Evolutionary conservation across 805 yeast species (phyloP).

Genomic region (Barnettozyma pratensis): DNA sequence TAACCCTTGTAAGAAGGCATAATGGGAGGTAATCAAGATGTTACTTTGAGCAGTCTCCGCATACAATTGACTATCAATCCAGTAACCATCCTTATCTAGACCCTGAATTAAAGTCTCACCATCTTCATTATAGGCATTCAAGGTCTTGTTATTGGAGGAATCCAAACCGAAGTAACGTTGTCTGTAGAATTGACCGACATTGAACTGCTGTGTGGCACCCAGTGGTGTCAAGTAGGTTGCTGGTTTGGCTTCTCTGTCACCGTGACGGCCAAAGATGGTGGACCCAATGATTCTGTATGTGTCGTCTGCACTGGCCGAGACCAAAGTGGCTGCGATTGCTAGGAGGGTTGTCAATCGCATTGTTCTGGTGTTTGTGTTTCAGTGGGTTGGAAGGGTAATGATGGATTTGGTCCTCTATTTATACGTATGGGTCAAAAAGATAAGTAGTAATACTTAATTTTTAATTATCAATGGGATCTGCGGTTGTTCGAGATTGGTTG

Average conservation of each 20-base stretch:
- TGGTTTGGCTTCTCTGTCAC: slow-evolving; percentile 44
- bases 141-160: slow-evolving; percentile 19
- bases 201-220: slow-evolving; percentile 35
- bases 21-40: slow-evolving; percentile 37
- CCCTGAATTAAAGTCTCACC: slow-evolving; percentile 27
- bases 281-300: slow-evolving; percentile 28
- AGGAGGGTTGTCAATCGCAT: no score
- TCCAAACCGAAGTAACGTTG: slow-evolving; percentile 38
- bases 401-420: no score
- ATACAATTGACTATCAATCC: slow-evolving; percentile 31
- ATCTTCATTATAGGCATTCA: background rate
- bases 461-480: no score
- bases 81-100: slow-evolving; percentile 31
- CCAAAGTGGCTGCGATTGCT: no score
- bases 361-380: no score
- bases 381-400: no score
- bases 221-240: slow-evolving; percentile 37
- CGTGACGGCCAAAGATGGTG: slow-evolving; percentile 44
- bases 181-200: slow-evolving; percentile 36
- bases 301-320: background rate
- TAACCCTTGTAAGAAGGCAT: slow-evolving; percentile 42
- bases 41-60: slow-evolving; percentile 30
- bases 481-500: no score
- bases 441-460: no score
- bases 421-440: no score